A percentile compares a stretch with the other conserved stretches of the same genome.
These are phyloP conservation scores for Rhynchospora pubera DNA, from an alignment of 176 grass and related monocot genomes.

Conservation along the genomic window DNA sequence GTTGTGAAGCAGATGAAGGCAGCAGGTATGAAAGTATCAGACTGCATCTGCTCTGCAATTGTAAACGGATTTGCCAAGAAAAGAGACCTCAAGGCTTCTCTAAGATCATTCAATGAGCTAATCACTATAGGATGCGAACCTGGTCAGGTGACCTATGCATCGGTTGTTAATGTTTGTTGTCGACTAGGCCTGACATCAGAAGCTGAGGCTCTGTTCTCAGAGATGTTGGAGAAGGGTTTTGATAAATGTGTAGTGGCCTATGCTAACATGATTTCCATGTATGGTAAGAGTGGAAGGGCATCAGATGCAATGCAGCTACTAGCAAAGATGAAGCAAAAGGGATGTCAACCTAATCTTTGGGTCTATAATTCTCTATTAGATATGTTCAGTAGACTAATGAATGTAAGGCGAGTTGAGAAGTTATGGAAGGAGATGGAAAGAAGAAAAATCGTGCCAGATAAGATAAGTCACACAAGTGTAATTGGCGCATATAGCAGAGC, in stretches of 20 bases:
- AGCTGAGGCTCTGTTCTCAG: slow-evolving; percentile 56
- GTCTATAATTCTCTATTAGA: slow-evolving; percentile 96
- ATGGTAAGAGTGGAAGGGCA: slow-evolving; percentile 57
- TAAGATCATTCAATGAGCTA: slow-evolving; percentile 58
- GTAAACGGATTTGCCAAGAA: slow-evolving; percentile 79
- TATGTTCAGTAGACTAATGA: slow-evolving; percentile 53
- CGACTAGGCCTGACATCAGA: slow-evolving; percentile 54
- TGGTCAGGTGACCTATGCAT: slow-evolving; percentile 88
- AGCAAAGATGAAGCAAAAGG: slow-evolving; percentile 81
- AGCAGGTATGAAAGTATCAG: slow-evolving; percentile 53
- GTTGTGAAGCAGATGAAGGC: slow-evolving; percentile 64
- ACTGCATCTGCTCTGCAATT: slow-evolving; percentile 65
- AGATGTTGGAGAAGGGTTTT: slow-evolving; percentile 74
- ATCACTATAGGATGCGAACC: slow-evolving; percentile 53
- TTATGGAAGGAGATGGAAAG: slow-evolving; percentile 83
- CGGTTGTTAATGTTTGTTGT: slow-evolving; percentile 75
- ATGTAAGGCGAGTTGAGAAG: slow-evolving; percentile 76
- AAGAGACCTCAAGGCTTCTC: slow-evolving; percentile 54
- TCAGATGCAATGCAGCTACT: slow-evolving; percentile 68
- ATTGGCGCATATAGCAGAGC: slow-evolving; percentile 68
- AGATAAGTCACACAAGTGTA: slow-evolving; percentile 64
- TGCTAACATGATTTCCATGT: slow-evolving; percentile 90
- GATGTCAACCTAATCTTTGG: slow-evolving; percentile 64
- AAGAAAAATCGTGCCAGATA: slow-evolving; percentile 50
- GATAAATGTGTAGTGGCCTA: slow-evolving; percentile 82